Conservation (phyloP, 2,329 filamentous ascomycete genomes). For the Grosmannia huntii region DNA sequence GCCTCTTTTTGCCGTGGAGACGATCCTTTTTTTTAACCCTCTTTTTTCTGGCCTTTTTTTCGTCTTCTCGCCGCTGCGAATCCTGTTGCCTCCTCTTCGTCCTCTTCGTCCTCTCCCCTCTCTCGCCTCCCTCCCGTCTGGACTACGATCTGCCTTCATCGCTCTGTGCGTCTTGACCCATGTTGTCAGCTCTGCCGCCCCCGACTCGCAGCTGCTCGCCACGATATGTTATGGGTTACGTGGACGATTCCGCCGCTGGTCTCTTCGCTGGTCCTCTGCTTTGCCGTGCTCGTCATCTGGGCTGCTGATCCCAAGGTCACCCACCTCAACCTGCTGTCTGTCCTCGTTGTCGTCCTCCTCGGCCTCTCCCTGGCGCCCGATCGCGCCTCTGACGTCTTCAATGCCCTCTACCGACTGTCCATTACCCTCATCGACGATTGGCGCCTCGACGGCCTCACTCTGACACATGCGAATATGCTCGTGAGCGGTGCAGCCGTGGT, state of each 20-base stretch:
- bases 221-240: constrained; percentile 38
- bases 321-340: constrained; percentile 28
- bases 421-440: constrained; percentile 24
- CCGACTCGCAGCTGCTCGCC: constrained; percentile 12
- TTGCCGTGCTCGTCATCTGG: constrained; percentile 30
- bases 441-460: constrained; percentile 32
- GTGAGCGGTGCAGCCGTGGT: constrained; percentile 38
- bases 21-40: background rate
- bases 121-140: background rate
- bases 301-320: constrained; percentile 30
- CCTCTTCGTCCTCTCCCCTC: background rate
- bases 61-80: background rate
- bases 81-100: background rate
- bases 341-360: constrained; percentile 26
- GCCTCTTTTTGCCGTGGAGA: background rate
- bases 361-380: constrained; percentile 30
- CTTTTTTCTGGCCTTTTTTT: background rate
- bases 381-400: constrained; percentile 22
- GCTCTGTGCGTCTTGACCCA: background rate
- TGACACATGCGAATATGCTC: constrained; percentile 41
- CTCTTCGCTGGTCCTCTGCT: constrained; percentile 30
- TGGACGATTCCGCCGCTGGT: constrained; percentile 28
- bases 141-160: background rate
- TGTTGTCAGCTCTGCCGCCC: constrained; percentile 14
- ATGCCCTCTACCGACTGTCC: constrained; percentile 21